phyloP scores from a whole-genome alignment of 2,329 filamentous ascomycete genomes.

The Sclerotiophoma versabilis region DNA sequence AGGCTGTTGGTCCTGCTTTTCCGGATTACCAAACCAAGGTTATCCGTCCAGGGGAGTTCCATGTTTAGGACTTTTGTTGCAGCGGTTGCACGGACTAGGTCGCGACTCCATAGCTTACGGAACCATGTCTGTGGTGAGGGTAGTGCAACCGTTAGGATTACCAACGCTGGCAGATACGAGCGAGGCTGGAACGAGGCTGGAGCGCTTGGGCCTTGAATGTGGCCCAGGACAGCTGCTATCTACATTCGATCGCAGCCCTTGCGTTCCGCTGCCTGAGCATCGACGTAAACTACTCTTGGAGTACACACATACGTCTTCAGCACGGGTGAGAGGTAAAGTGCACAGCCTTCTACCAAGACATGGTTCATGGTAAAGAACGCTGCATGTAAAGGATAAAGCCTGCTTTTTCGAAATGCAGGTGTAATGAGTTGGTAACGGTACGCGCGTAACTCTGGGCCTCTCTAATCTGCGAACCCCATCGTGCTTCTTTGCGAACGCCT shows the following conservation, averaged over 20 bases:
- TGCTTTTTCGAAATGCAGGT: not conserved
- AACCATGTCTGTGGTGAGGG: conserved; percentile 18
- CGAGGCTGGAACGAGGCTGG: conserved; percentile 7
- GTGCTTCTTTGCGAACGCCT: not conserved
- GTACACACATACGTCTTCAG: not conserved
- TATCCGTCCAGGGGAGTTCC: conserved; percentile 3
- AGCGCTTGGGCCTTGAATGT: too few relatives aligned
- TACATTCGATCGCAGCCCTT: conserved; percentile 1
- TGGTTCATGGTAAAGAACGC: not conserved
- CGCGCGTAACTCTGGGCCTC: conserved; percentile 3
- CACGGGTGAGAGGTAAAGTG: not conserved
- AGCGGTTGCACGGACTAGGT: conserved; percentile 16
- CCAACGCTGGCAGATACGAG: not conserved
- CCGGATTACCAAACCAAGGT: conserved; percentile 11
- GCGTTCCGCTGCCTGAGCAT: not conserved
- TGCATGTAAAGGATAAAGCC: conserved; percentile 11
- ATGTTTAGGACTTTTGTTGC: conserved; percentile 4
- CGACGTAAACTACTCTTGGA: not conserved
- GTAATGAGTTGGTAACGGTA: conserved; percentile 2
- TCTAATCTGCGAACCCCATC: conserved; percentile 4
- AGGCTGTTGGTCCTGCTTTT: conserved; percentile 11
- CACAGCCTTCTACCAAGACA: not conserved
- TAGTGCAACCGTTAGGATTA: conserved; percentile 7
- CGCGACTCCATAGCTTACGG: conserved; percentile 5
- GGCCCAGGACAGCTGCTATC: not conserved